Evolutionary conservation across 2,329 filamentous ascomycete species (phyloP).

Genomic region (Monosporascus sp.): DNA sequence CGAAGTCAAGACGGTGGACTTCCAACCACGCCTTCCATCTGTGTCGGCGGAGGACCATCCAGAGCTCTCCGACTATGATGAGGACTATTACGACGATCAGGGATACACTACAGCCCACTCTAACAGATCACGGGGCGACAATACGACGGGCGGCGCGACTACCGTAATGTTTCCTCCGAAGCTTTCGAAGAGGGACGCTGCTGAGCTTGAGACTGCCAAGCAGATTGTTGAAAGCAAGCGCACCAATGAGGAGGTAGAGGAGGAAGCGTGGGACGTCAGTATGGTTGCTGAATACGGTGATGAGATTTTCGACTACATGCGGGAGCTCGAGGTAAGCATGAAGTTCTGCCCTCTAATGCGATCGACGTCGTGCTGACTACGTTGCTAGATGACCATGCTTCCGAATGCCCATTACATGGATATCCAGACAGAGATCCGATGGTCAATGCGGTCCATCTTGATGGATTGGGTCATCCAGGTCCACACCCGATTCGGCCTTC

Average conservation of each 20-base stretch:
- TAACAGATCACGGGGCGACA: slow-evolving; percentile 65
- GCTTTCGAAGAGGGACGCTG: slow-evolving; percentile 60
- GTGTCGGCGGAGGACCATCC: slow-evolving; percentile 32
- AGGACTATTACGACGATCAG: slow-evolving; percentile 56
- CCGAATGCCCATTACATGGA: slow-evolving; percentile 96
- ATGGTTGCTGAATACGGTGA: slow-evolving; percentile 98
- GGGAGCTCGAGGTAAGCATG: slow-evolving; percentile 69
- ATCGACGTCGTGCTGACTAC: slow-evolving; percentile 12
- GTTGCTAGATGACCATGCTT: slow-evolving; percentile 63
- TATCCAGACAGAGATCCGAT: slow-evolving; percentile 92
- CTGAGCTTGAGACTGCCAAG: slow-evolving; percentile 65
- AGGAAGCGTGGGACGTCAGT: slow-evolving; percentile 87
- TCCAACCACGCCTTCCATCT: slow-evolving; percentile 1
- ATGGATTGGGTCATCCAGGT: slow-evolving; percentile 99
- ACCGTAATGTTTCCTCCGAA: slow-evolving; percentile 64
- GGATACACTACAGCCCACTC: slow-evolving; percentile 76
- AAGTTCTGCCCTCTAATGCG: not conserved
- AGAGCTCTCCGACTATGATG: slow-evolving; percentile 57
- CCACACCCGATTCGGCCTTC: slow-evolving; percentile 81
- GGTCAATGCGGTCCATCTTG: slow-evolving; percentile 95
- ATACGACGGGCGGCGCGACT: slow-evolving; percentile 46
- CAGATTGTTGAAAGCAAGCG: slow-evolving; percentile 61
- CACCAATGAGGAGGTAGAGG: slow-evolving; percentile 71
- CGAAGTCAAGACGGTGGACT: slow-evolving; percentile 3
- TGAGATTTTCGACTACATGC: slow-evolving; percentile 93